These are phyloP conservation scores for Euptelea pleiosperma DNA, from an alignment of 164 flowering plant genomes.

Conservation along the genomic window DNA sequence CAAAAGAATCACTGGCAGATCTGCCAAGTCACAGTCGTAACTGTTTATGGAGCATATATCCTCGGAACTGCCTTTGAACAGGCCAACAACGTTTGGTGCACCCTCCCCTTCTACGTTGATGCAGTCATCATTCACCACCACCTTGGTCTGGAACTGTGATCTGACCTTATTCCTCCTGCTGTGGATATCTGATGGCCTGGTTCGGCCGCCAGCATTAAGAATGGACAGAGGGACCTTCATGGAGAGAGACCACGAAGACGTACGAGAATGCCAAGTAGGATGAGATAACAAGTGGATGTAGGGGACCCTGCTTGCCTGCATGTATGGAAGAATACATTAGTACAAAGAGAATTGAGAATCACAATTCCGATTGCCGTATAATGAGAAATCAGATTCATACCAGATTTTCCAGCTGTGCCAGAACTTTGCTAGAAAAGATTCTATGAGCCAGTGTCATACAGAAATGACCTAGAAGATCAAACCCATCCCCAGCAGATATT, in stretches of 20 bases:
- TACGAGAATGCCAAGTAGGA: constrained; percentile 94
- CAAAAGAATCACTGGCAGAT: constrained; percentile 72
- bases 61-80: constrained; percentile 55
- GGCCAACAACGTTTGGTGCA: constrained; percentile 77
- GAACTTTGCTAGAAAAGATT: constrained; percentile 77
- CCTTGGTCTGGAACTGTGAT: constrained; percentile 68
- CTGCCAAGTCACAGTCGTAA: constrained; percentile 71
- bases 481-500: constrained; percentile 40
- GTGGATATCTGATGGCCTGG: constrained; percentile 27
- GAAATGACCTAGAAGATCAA: constrained; percentile 78
- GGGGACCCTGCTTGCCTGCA: constrained; percentile 58
- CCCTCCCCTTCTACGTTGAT: constrained; percentile 86
- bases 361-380: neutral
- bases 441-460: constrained; percentile 87
- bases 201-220: constrained; percentile 37
- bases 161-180: constrained; percentile 31
- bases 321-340: neutral
- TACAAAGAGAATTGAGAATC: neutral
- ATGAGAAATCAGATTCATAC: constrained; percentile 35
- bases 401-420: constrained; percentile 74
- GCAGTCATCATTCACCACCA: constrained; percentile 78
- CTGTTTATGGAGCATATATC: constrained; percentile 47
- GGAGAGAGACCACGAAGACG: constrained; percentile 84
- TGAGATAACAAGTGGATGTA: constrained; percentile 73
- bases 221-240: constrained; percentile 70